phyloP scores from a whole-genome alignment of 2,329 filamentous ascomycete species.

The Aspergillus sp. region DNA sequence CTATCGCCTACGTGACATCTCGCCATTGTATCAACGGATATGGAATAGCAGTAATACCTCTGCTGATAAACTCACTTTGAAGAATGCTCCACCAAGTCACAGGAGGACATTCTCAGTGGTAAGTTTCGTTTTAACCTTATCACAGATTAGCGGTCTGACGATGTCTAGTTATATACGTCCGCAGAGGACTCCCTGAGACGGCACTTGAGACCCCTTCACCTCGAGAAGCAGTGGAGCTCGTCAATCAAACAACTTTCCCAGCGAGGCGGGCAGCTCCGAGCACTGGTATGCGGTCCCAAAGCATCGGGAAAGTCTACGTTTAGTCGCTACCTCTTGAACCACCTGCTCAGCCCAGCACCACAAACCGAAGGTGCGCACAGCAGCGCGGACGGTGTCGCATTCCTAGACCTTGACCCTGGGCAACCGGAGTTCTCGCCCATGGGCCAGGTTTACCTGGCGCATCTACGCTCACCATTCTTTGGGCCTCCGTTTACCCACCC shows the following conservation, averaged over 20 bases:
- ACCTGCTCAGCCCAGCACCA: constrained; percentile 41
- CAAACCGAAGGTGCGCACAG: constrained; percentile 21
- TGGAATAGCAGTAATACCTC: constrained; percentile 39
- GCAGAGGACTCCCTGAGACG: constrained; percentile 37
- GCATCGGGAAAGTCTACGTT: constrained; percentile 56
- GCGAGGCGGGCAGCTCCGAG: constrained; percentile 32
- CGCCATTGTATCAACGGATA: constrained; percentile 48
- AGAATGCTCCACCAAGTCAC: constrained; percentile 18
- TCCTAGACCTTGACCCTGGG: constrained; percentile 54
- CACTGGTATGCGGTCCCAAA: constrained; percentile 50
- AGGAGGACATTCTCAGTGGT: constrained; percentile 37
- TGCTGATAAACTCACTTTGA: constrained; percentile 27
- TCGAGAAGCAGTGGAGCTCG: constrained; percentile 39
- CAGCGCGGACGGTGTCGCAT: constrained; percentile 40
- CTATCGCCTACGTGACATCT: constrained; percentile 40
- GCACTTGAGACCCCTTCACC: constrained; percentile 36
- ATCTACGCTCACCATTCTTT: constrained; percentile 46
- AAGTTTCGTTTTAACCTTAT: constrained; percentile 10
- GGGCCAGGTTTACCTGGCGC: constrained; percentile 52
- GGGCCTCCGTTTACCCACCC: constrained; percentile 53
- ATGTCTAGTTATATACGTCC: constrained; percentile 33
- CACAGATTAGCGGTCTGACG: constrained; percentile 10
- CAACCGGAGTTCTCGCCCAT: constrained; percentile 55
- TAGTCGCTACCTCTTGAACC: constrained; percentile 49
- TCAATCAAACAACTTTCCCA: constrained; percentile 39